phyloP scores from a whole-genome alignment of 495 filamentous ascomycete genomes.

The Aspergillus conjunctus region DNA sequence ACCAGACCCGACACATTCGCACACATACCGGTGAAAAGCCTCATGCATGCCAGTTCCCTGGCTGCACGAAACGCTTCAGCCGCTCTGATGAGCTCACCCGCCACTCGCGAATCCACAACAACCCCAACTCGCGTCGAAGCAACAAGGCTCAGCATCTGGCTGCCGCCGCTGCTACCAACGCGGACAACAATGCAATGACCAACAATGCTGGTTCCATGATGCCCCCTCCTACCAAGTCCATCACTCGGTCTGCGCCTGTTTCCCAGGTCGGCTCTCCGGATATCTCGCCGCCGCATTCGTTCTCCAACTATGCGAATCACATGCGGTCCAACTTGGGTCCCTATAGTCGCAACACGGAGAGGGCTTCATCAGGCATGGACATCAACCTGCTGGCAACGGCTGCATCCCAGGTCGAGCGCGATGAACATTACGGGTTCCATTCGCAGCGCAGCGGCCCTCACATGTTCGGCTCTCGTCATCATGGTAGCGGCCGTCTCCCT shows the following conservation, averaged over 20 bases:
- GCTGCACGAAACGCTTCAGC: conserved; percentile 97
- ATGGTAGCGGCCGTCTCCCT: conserved; percentile 63
- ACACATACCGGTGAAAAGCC: conserved; percentile 99
- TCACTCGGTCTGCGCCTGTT: conserved; percentile 82
- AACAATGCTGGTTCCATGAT: conserved; percentile 59
- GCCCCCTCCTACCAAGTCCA: conserved; percentile 74
- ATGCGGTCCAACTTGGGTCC: conserved; percentile 64
- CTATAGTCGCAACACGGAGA: conserved; percentile 58
- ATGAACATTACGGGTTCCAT: conserved; percentile 57
- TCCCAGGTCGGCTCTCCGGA: conserved; percentile 91
- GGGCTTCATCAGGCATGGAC: conserved; percentile 63
- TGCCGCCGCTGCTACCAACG: conserved; percentile 53
- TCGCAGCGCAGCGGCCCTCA: conserved; percentile 45
- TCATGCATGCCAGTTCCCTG: conserved; percentile 89
- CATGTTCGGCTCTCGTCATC: conserved; percentile 61
- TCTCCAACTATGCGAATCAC: conserved; percentile 70
- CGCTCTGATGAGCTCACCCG: conserved; percentile 95
- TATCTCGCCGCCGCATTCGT: conserved; percentile 92
- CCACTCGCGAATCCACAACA: conserved; percentile 98
- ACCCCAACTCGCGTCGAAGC: conserved; percentile 92
- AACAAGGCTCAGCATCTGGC: conserved; percentile 79
- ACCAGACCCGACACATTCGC: conserved; percentile 96
- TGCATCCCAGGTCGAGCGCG: conserved; percentile 83
- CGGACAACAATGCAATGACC: conserved; percentile 53
- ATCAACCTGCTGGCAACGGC: conserved; percentile 91